Base-by-base conservation (phyloP, 1,139 yeast genomes). In the Hansenula lynferdii region DNA sequence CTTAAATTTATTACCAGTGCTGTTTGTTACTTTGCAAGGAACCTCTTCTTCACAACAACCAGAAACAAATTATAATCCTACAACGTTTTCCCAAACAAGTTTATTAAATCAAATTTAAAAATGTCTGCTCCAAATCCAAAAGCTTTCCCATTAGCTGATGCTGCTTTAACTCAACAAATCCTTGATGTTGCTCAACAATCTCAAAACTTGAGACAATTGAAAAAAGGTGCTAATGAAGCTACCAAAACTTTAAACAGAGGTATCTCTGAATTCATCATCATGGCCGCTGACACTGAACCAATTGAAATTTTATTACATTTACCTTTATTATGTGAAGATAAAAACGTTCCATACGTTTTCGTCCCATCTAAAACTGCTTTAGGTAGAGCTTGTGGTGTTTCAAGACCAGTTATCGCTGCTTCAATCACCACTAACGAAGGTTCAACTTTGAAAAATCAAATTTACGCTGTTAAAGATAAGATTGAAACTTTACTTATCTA, bases 281-380 rank as follows among this genome's bases (percentile, higher is more conserved):
- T 94, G 97, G 98, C 98, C 56, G 99, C 98, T 58, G 98, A 94
- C 67, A 87, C 98, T 58, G 96, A 92, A 70, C 99, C 99, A 58
- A 90, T 94, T 62, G 98, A 94, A 75, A 92, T 94, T 67, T 83
- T 94, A 65, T 81, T 94, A 67, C 98, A 94, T 69, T 78, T 94
- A 68, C 99, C 99, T 39, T 80, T 94, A 60, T 77, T 94, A 60
- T 92, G 99, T 71, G 98, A 92, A 73, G 99, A 92, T 72, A 92
- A 92, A 79, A 92, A 94, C 75, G 98, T 92, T 55, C 97, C 98
- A 49, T 92, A 92, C 75, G 97, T 92, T 50, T 92, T 92, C 58
- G 97, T 94, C 53, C 97, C 98, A 53, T 89, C 97, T 57, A 92
- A 92, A 78, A 84, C 95, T 59, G 98, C 98, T 51, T 78, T 94